phyloP scores from a whole-genome alignment of 352 stramenopile species.

The Pythium utonaiense region DNA sequence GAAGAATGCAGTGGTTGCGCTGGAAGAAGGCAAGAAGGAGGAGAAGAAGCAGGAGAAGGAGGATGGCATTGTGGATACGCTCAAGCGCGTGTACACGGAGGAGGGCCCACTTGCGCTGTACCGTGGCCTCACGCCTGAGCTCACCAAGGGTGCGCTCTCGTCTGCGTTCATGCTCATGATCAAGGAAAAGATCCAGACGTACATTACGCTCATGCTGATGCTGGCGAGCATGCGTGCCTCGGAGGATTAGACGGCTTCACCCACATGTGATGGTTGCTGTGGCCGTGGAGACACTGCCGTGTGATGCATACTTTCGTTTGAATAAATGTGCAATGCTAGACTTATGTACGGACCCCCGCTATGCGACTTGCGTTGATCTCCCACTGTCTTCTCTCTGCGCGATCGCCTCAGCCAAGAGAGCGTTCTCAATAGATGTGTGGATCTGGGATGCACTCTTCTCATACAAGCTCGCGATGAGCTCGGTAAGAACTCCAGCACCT shows the following conservation, averaged over 20 bases:
- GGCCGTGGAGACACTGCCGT: too few relatives aligned
- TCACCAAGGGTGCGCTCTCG: constrained; percentile 95
- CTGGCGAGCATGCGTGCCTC: constrained; percentile 34
- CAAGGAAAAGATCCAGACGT: constrained; percentile 95
- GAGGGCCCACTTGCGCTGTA: constrained; percentile 90
- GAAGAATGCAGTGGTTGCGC: constrained; percentile 9
- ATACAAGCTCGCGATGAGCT: constrained; percentile 28
- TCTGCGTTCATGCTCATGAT: constrained; percentile 97
- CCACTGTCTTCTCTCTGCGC: background rate
- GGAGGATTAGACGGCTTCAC: constrained; percentile 11
- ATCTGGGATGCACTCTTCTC: constrained; percentile 24
- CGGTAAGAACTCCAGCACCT: constrained; percentile 32
- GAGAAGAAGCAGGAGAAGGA: constrained; percentile 38
- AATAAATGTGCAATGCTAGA: background rate
- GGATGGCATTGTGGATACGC: constrained; percentile 71
- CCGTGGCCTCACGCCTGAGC: constrained; percentile 92
- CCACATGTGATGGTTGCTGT: too few relatives aligned
- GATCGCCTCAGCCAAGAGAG: constrained; percentile 28
- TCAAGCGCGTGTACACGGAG: constrained; percentile 74
- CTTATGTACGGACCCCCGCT: background rate
- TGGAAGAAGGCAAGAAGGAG: constrained; percentile 13
- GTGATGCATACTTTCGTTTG: background rate
- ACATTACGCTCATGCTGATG: constrained; percentile 84
- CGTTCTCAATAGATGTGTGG: constrained; percentile 33
- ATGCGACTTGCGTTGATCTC: background rate